phyloP scores from a whole-genome alignment of 805 yeast species.

The Cyberlindnera sargentensis region DNA sequence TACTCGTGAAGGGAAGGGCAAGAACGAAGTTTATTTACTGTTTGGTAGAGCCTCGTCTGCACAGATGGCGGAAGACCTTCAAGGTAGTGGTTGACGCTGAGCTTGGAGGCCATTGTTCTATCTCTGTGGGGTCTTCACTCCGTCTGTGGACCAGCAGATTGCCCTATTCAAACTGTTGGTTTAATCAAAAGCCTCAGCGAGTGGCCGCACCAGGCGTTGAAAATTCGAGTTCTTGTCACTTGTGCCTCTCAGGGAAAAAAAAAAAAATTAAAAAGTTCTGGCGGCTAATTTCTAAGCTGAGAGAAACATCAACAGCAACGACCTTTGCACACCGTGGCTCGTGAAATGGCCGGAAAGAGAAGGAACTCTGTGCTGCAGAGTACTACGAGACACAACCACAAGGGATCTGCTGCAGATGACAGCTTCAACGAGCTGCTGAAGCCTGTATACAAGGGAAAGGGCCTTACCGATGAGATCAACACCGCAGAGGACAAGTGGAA shows the following conservation, averaged over 20 bases:
- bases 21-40: conserved; percentile 25
- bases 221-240: too few species aligned
- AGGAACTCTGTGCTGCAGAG: conserved; percentile 12
- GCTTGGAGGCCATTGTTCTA: conserved; percentile 30
- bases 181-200: too few species aligned
- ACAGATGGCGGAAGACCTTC: conserved; percentile 85
- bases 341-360: conserved; percentile 20
- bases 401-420: conserved; percentile 37
- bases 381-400: conserved; percentile 7
- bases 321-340: too few species aligned
- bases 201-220: too few species aligned
- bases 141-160: neutral
- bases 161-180: too few species aligned
- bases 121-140: neutral
- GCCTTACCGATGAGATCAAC: conserved; percentile 76
- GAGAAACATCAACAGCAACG: too few species aligned
- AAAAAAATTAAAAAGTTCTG: too few species aligned
- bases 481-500: conserved; percentile 98
- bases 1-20: neutral
- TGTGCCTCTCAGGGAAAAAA: too few species aligned
- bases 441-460: conserved; percentile 81
- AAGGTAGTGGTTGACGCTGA: conserved; percentile 79
- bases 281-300: too few species aligned
- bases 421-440: conserved; percentile 70
- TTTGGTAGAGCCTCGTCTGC: conserved; percentile 73